phyloP scores from a whole-genome alignment of 768 basidiomycete genomes.

The Sporobolomyces pararoseus region DNA sequence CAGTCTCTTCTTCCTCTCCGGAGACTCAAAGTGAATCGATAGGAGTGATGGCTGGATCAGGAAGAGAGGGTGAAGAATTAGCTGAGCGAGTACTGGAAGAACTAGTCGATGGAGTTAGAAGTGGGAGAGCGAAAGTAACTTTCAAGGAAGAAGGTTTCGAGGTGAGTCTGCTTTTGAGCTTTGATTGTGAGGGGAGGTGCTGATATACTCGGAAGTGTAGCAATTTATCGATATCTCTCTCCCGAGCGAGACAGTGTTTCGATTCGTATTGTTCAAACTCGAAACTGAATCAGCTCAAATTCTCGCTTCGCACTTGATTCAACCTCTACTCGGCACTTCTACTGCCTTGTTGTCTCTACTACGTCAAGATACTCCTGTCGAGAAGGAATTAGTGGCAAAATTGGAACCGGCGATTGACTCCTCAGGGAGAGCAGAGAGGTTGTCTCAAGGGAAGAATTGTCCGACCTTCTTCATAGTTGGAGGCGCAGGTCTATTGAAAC shows the following conservation, averaged over 20 bases:
- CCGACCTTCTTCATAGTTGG: constrained; percentile 10
- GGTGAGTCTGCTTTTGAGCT: neutral
- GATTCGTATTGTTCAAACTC: constrained; percentile 14
- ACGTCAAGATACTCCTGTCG: neutral
- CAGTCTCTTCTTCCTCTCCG: neutral
- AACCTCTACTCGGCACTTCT: constrained; percentile 16
- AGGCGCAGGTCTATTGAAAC: neutral
- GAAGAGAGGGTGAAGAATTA: constrained; percentile 7
- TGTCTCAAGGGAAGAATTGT: neutral
- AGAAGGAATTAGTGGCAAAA: neutral
- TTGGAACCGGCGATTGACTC: constrained; percentile 10
- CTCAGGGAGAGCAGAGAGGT: constrained; percentile 10
- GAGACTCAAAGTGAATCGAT: neutral
- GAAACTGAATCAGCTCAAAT: neutral
- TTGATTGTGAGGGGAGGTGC: too few relatives aligned
- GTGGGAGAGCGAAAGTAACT: constrained; percentile 2
- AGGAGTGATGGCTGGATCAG: constrained; percentile 21
- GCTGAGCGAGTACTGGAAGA: neutral
- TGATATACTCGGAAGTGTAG: neutral
- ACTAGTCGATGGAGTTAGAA: neutral
- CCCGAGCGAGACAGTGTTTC: neutral
- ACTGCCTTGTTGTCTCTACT: constrained; percentile 7
- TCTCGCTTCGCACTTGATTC: constrained; percentile 25
- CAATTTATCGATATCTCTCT: constrained; percentile 4
- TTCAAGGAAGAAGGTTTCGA: constrained; percentile 21